Evolutionary conservation across 2,329 filamentous ascomycete species (phyloP).

Genomic region (Penicillium corylophilum): DNA sequence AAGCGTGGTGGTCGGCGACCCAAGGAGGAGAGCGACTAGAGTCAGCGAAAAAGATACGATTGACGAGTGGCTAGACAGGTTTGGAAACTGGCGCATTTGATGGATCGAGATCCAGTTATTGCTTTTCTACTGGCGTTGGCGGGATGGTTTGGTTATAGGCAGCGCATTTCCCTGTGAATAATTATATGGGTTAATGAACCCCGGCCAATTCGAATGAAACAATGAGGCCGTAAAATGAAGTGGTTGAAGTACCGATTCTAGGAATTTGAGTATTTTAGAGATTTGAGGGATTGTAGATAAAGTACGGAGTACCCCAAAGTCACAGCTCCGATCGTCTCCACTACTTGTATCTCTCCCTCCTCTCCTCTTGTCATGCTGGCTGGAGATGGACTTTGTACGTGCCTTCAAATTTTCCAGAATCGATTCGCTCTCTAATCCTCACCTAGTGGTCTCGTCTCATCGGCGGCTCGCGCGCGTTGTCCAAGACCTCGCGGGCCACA

Average conservation of each 20-base stretch:
- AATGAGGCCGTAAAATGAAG: neutral
- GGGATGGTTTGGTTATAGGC: conserved; percentile 14
- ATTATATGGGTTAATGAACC: conserved; percentile 13
- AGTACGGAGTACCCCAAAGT: neutral
- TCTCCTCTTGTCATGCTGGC: conserved; percentile 31
- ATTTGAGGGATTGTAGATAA: neutral
- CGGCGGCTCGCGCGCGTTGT: conserved; percentile 52
- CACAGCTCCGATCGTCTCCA: conserved; percentile 18
- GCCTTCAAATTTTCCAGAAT: neutral
- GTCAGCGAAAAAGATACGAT: conserved; percentile 12
- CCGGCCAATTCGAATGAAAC: neutral
- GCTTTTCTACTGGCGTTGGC: conserved; percentile 11
- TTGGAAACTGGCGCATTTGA: conserved; percentile 21
- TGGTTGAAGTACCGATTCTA: neutral
- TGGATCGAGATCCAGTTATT: conserved; percentile 2
- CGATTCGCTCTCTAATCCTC: conserved; percentile 5
- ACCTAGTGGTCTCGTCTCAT: conserved; percentile 61
- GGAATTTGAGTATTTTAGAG: too few relatives aligned
- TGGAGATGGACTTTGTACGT: conserved; percentile 48
- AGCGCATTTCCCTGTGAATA: conserved; percentile 30
- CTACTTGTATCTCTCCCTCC: conserved; percentile 17
- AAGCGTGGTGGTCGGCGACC: conserved; percentile 44
- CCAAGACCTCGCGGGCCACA: conserved; percentile 52
- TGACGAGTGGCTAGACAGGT: conserved; percentile 26
- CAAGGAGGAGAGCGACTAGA: conserved; percentile 42